phyloP scores from a whole-genome alignment of 2,329 filamentous ascomycete species.

The Colletotrichum noveboracense region DNA sequence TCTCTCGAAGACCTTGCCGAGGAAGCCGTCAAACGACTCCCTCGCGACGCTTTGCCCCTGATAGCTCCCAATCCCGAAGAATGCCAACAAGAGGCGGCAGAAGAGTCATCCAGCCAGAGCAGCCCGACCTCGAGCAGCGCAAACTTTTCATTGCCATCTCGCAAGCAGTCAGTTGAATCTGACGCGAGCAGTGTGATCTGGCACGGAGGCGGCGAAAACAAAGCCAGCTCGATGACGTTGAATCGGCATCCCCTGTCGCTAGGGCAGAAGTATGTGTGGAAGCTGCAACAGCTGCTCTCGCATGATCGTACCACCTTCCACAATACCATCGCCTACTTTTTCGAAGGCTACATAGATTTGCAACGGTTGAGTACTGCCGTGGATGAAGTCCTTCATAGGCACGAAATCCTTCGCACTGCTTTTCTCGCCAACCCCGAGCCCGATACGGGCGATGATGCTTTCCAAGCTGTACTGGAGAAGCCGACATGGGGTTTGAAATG shows the following conservation, averaged over 20 bases:
- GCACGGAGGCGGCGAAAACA: neutral
- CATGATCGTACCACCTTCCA: conserved; percentile 40
- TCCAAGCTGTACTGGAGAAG: neutral
- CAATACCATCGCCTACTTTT: conserved; percentile 11
- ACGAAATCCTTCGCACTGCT: neutral
- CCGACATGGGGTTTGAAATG: neutral
- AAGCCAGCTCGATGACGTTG: neutral
- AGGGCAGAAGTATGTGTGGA: neutral
- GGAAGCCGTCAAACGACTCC: neutral
- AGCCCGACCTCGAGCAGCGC: neutral
- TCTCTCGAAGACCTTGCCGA: conserved; percentile 21
- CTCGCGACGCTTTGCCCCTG: neutral
- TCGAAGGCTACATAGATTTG: conserved; percentile 34
- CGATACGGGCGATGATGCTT: neutral
- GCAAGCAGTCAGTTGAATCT: neutral
- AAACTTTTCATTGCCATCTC: neutral
- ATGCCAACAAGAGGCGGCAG: neutral
- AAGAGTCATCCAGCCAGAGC: neutral
- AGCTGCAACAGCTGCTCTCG: neutral
- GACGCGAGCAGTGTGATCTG: neutral
- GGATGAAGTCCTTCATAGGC: neutral
- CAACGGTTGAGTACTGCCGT: conserved; percentile 40
- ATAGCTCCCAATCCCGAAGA: neutral
- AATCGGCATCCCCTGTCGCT: neutral
- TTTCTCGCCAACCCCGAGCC: neutral